Conservation (phyloP, 148 eudicot genomes). For the Bassia scoparia region DNA sequence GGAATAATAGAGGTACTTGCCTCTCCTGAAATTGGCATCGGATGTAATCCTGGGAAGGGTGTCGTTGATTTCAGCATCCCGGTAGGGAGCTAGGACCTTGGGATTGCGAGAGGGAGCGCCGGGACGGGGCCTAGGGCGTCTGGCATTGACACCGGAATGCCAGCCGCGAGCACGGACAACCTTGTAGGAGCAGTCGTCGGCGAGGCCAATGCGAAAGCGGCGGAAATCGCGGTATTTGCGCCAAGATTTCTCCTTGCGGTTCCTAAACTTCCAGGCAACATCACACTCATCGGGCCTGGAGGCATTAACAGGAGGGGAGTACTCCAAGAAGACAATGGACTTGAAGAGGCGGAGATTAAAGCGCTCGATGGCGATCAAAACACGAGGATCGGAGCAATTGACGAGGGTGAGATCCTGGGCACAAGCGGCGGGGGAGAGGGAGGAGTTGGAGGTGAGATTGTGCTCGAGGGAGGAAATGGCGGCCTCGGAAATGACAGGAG, state of each 20-base stretch:
- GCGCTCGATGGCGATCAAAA: slow-evolving; percentile 62
- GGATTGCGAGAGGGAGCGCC: slow-evolving; percentile 29
- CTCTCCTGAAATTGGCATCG: slow-evolving; percentile 50
- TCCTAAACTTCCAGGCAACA: slow-evolving; percentile 87
- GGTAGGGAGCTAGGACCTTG: slow-evolving; percentile 32
- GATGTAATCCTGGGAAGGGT: slow-evolving; percentile 65
- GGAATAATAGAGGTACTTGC: slow-evolving; percentile 86
- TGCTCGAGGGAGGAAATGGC: slow-evolving; percentile 48
- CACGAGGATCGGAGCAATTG: slow-evolving; percentile 81
- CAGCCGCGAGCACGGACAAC: slow-evolving; percentile 65
- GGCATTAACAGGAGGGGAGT: slow-evolving; percentile 66
- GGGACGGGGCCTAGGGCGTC: slow-evolving; percentile 49
- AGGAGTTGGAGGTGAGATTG: slow-evolving; percentile 29
- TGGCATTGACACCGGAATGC: slow-evolving; percentile 88
- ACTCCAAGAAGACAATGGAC: slow-evolving; percentile 65
- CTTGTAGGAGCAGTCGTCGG: slow-evolving; percentile 60
- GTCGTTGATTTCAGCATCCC: slow-evolving; percentile 76
- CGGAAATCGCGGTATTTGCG: slow-evolving; percentile 85
- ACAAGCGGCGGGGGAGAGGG: slow-evolving; percentile 37
- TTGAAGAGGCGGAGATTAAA: slow-evolving; percentile 66
- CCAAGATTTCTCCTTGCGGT: slow-evolving; percentile 89
- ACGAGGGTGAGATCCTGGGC: slow-evolving; percentile 37
- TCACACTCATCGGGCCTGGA: slow-evolving; percentile 69
- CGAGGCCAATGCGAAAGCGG: slow-evolving; percentile 64
- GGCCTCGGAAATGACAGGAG: slow-evolving; percentile 46